A percentile compares a stretch with the other conserved stretches of the same genome.
These are phyloP conservation scores for cucumber (Cucumis sativus) DNA, from an alignment of 306 rosid genomes.

Conservation along the genomic window Cucumber_9930_V3 NC_026656.2:18566501-18567000, in stretches of 20 bases:
- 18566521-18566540: slow-evolving; percentile 20
- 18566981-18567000: too few species aligned
- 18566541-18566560: slow-evolving; percentile 99
- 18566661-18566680: slow-evolving; percentile 65
- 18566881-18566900: neutral
- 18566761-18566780: slow-evolving; percentile 37
- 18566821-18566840: slow-evolving; percentile 88
- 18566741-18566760: neutral
- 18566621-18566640: slow-evolving; percentile 94
- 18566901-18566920: too few species aligned
- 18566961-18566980: too few species aligned
- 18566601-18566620: slow-evolving; percentile 74
- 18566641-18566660: slow-evolving; percentile 98
- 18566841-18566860: slow-evolving; percentile 99
- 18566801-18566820: slow-evolving; percentile 63
- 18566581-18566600: slow-evolving; percentile 90
- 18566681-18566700: too few species aligned
- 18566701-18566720: too few species aligned
- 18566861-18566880: slow-evolving; percentile 81
- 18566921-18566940: too few species aligned
- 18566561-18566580: slow-evolving; percentile 78
- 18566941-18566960: too few species aligned
- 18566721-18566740: neutral
- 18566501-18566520: neutral
- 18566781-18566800: slow-evolving; percentile 93